These are phyloP conservation scores for Paraurostyla sp. DNA, from an alignment of 73 alveolate species.

Conservation along the genomic window DNA sequence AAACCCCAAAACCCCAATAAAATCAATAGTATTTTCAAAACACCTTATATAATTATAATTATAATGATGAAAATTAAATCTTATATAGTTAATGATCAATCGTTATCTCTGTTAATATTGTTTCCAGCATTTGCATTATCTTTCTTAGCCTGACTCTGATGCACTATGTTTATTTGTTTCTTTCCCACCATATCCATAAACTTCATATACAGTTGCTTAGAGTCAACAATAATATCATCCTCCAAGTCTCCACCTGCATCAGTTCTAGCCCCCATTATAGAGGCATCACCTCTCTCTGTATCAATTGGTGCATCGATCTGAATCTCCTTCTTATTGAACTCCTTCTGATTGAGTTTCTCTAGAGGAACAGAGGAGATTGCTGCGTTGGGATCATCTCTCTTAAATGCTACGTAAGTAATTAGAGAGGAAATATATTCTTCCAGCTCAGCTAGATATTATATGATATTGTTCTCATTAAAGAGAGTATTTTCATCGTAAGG, in stretches of 20 bases:
- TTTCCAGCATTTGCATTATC: conserved; percentile 1
- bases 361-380: conserved; percentile 76
- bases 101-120: neutral
- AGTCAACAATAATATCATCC: conserved; percentile 61
- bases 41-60: neutral
- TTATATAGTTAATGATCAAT: neutral
- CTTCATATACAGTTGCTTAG: conserved; percentile 61
- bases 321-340: conserved; percentile 60
- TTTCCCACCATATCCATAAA: conserved; percentile 56
- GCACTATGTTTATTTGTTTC: conserved; percentile 57
- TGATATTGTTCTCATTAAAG: conserved; percentile 58
- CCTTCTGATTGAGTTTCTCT: conserved; percentile 69
- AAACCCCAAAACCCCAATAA: neutral
- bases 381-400: conserved; percentile 78
- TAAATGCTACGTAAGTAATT: conserved; percentile 73
- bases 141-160: conserved; percentile 32
- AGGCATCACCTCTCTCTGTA: conserved; percentile 42
- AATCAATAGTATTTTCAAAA: too few relatives aligned
- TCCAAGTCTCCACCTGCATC: conserved; percentile 57
- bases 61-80: neutral
- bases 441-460: conserved; percentile 57
- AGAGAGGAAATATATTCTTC: conserved; percentile 79
- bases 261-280: conserved; percentile 15
- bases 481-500: conserved; percentile 43
- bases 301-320: conserved; percentile 67